A percentile compares a stretch with the other conserved stretches of the same genome.
Evolutionary conservation across 73 alveolate species (phyloP).

Genomic region (Effrenium voratum): DNA sequence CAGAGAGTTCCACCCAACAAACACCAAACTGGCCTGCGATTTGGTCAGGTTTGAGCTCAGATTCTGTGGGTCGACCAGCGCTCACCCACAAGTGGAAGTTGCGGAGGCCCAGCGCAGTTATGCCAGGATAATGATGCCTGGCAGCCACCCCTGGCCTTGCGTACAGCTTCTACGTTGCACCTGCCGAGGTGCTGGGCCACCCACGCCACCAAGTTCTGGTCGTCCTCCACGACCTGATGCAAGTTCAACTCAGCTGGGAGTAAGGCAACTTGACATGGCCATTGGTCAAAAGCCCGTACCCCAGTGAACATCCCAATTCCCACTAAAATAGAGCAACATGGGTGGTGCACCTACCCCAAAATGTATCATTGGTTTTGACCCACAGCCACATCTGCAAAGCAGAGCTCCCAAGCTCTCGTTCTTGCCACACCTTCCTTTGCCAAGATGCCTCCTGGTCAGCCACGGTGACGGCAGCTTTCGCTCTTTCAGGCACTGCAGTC

Average conservation of each 20-base stretch:
- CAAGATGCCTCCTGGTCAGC: constrained; percentile 40
- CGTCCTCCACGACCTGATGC: constrained; percentile 54
- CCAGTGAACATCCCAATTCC: too few species aligned
- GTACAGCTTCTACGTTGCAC: background rate
- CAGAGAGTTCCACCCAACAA: too few species aligned
- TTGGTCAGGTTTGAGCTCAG: background rate
- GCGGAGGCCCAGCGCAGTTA: constrained; percentile 40
- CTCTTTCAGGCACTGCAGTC: constrained; percentile 68
- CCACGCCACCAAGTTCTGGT: constrained; percentile 34
- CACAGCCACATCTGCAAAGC: too few species aligned
- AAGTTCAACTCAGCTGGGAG: background rate
- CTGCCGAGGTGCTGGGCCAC: constrained; percentile 48
- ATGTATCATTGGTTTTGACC: too few species aligned
- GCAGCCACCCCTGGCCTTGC: too few species aligned
- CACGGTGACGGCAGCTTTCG: constrained; percentile 62
- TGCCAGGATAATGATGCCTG: constrained; percentile 78
- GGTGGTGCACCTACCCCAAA: too few species aligned
- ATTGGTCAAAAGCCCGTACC: too few species aligned
- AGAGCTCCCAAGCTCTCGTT: too few species aligned
- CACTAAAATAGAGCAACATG: too few species aligned
- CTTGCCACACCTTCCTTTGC: background rate
- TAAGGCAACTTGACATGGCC: too few species aligned
- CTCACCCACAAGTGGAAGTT: constrained; percentile 39
- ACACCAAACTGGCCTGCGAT: too few species aligned
- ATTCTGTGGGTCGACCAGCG: constrained; percentile 39